Base-by-base conservation (phyloP, 495 filamentous ascomycete genomes). In the Tetracladium setigerum region DNA sequence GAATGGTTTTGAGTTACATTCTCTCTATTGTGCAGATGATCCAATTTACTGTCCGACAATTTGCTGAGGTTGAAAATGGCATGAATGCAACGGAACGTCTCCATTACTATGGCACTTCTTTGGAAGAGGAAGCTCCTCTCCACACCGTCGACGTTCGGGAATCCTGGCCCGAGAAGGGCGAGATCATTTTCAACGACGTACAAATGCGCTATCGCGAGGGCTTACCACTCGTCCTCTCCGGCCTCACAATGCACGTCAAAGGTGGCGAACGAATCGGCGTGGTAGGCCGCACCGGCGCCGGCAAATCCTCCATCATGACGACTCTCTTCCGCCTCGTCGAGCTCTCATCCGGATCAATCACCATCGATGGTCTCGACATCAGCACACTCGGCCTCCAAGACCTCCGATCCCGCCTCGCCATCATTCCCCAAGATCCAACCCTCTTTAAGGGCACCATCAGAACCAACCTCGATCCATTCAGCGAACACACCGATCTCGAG, bases 51-150 rank as follows among this genome's bases (percentile, higher is more conserved):
- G 86, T 97, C 15, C 79, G 91, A 32, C 92, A 97, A 66, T 76
- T 96, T 31, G 90, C 92, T 30, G 92, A 97, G 62, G 87, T 96
- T 16, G 92, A 98, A 63, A 96, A 95, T 69, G 84, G 86, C 60
- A 95, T 98, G 90, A 96, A 95, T 56, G 80, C 92, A 1, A 91
- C 91, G 3, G 91, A 98, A 61, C 85, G 92, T 24, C 73, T 98
- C n/a, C 76, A 87, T 63, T 87, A 92, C 67, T 98, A 98, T 59
- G 90, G 87, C 34, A 89, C 78, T 5, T 55, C 85, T 44, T 80
- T 98, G 2, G 89, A 95, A 49, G 82, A 94, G 58, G 92, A 98
- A 63, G 84, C 88, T 0, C 87, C 89, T 0, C 70, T 91, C 15
- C 82, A 87, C 54, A 76, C 83, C 1, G 62, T 77, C 47, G 73